Evolutionary conservation across 1,284 basidiomycete genomes (phyloP).

Genomic region (Heliocybe sulcata): DNA sequence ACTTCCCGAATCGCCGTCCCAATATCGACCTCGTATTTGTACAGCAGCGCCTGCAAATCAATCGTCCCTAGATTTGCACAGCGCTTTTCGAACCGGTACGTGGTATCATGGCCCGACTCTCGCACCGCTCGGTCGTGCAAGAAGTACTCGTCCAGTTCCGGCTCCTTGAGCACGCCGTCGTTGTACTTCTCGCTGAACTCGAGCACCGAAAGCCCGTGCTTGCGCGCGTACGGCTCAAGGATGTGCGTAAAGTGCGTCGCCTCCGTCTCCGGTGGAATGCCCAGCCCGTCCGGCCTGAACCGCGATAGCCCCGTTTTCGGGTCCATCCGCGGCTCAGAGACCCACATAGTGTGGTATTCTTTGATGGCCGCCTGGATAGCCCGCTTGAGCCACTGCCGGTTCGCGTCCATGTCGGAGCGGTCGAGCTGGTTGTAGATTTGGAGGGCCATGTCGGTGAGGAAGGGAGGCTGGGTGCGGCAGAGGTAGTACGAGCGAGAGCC

Average conservation of each 20-base stretch:
- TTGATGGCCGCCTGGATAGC: slow-evolving; percentile 97
- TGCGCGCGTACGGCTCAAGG: slow-evolving; percentile 89
- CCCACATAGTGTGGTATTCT: slow-evolving; percentile 98
- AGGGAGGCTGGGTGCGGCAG: slow-evolving; percentile 93
- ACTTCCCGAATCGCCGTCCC: slow-evolving; percentile 91
- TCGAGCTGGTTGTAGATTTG: slow-evolving; percentile 97
- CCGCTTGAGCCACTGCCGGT: slow-evolving; percentile 88
- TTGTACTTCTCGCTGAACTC: slow-evolving; percentile 98
- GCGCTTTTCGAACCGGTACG: slow-evolving; percentile 93
- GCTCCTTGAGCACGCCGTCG: slow-evolving; percentile 77
- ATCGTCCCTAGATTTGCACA: slow-evolving; percentile 96
- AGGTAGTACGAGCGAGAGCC: slow-evolving; percentile 87
- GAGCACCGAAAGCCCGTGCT: slow-evolving; percentile 91
- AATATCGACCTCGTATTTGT: slow-evolving; percentile 95
- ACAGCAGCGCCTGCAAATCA: slow-evolving; percentile 85
- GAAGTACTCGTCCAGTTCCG: slow-evolving; percentile 94
- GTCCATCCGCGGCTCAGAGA: slow-evolving; percentile 89
- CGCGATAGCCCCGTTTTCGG: slow-evolving; percentile 90
- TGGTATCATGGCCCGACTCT: slow-evolving; percentile 95
- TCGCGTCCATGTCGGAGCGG: slow-evolving; percentile 73
- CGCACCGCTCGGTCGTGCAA: slow-evolving; percentile 93
- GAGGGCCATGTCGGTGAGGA: slow-evolving; percentile 97
- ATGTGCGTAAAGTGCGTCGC: slow-evolving; percentile 97
- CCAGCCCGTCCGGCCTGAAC: slow-evolving; percentile 90
- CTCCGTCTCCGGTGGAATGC: slow-evolving; percentile 97